These are phyloP conservation scores for Eruca vesicaria DNA, from an alignment of 441 rosid genomes.

Conservation along the genomic window DNA sequence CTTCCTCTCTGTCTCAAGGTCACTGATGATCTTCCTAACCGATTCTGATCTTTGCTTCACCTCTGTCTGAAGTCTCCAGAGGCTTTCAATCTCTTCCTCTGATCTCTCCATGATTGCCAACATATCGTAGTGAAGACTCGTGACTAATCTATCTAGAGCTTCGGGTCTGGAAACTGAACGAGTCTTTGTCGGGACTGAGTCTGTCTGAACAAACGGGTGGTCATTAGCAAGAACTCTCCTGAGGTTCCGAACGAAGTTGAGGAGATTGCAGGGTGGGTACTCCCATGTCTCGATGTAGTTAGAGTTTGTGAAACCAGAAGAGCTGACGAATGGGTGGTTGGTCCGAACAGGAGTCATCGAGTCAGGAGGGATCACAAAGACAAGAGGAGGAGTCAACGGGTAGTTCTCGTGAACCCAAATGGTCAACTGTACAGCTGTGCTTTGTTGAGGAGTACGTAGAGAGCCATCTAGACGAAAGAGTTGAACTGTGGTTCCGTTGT, in stretches of 20 bases:
- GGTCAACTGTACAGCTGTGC: conserved; percentile 30
- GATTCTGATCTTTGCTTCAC: conserved; percentile 28
- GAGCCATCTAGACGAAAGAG: conserved; percentile 44
- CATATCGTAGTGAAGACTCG: conserved; percentile 50
- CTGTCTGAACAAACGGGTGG: conserved; percentile 40
- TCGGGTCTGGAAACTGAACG: conserved; percentile 45
- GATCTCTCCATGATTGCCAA: conserved; percentile 18
- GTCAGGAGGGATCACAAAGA: conserved; percentile 33
- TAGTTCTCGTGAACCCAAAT: conserved; percentile 65
- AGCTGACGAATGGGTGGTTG: conserved; percentile 53
- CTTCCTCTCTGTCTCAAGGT: conserved; percentile 39
- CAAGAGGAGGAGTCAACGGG: conserved; percentile 52
- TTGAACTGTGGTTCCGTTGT: conserved; percentile 51
- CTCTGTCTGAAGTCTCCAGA: conserved; percentile 37
- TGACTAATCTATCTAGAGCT: conserved; percentile 56
- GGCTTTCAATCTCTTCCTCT: conserved; percentile 41
- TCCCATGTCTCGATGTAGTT: conserved; percentile 52
- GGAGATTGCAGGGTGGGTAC: conserved; percentile 44
- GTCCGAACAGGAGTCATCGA: conserved; percentile 26
- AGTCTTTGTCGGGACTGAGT: conserved; percentile 26
- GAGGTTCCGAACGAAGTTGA: conserved; percentile 45
- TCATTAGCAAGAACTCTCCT: conserved; percentile 42
- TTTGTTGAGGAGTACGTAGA: conserved; percentile 31
- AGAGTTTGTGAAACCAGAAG: conserved; percentile 40
- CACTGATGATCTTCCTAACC: conserved; percentile 13